phyloP scores from a whole-genome alignment of 2,329 filamentous ascomycete species.

The Diaporthe nobilis region DNA sequence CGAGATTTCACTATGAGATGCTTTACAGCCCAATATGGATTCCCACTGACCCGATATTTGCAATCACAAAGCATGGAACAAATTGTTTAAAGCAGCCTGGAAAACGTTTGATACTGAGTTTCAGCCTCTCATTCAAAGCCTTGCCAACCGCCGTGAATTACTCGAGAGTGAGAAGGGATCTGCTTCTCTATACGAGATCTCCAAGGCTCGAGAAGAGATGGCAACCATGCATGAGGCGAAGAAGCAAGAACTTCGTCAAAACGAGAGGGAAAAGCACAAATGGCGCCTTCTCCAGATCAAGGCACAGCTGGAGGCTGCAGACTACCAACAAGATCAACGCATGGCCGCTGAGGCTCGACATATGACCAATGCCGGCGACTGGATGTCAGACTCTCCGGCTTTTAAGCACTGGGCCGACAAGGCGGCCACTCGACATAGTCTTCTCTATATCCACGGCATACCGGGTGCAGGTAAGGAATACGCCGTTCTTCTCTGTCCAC shows the following conservation, averaged over 20 bases:
- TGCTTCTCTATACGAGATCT: slow-evolving; percentile 2
- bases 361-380: not conserved
- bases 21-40: not conserved
- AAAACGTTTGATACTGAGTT: slow-evolving; percentile 25
- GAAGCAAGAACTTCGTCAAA: not conserved
- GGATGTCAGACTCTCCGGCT: not conserved
- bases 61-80: not conserved
- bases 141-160: not conserved
- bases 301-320: not conserved
- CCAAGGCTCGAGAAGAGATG: not conserved
- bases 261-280: not conserved
- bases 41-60: not conserved
- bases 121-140: not conserved
- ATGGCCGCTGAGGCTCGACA: not conserved
- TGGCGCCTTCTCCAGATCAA: slow-evolving; percentile 1
- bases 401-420: not conserved
- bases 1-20: not conserved
- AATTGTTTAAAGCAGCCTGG: not conserved
- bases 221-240: not conserved
- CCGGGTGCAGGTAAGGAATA: slow-evolving; percentile 11
- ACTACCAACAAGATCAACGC: not conserved
- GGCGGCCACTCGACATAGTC: not conserved
- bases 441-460: slow-evolving; percentile 23
- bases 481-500: not conserved
- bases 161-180: slow-evolving; percentile 14